A percentile compares a stretch with the other conserved stretches of the same genome.
Evolutionary conservation across 495 filamentous ascomycete species (phyloP).

Genomic region (Sphaerosporella brunnea): DNA sequence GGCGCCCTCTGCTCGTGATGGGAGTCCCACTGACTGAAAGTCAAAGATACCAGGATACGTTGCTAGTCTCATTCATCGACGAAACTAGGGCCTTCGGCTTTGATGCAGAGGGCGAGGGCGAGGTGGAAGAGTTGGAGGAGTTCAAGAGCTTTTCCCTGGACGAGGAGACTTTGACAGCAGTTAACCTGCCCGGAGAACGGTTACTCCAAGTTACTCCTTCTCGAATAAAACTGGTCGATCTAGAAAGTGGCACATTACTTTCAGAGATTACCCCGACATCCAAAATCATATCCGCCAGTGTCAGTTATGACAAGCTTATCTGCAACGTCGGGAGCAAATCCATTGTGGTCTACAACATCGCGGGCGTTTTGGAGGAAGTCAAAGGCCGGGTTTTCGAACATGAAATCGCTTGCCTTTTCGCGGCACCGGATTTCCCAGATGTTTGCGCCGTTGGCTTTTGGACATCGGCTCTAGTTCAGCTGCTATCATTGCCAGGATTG

Average conservation of each 20-base stretch:
- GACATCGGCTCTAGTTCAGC: constrained; percentile 51
- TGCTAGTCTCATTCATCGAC: constrained; percentile 63
- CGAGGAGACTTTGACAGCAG: constrained; percentile 54
- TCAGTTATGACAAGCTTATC: constrained; percentile 48
- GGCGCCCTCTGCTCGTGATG: not conserved
- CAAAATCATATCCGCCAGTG: constrained; percentile 60
- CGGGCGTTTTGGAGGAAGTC: constrained; percentile 37
- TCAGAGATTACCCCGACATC: constrained; percentile 38
- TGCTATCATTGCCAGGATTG: constrained; percentile 48
- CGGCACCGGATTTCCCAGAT: constrained; percentile 20
- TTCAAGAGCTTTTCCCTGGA: constrained; percentile 52
- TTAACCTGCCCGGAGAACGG: constrained; percentile 41
- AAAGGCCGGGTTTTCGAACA: constrained; percentile 39
- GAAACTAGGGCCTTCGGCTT: constrained; percentile 77
- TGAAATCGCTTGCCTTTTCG: constrained; percentile 69
- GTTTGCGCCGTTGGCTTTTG: constrained; percentile 73
- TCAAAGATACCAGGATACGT: constrained; percentile 41
- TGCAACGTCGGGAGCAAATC: constrained; percentile 53
- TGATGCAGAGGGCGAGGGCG: constrained; percentile 53
- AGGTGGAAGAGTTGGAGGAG: constrained; percentile 65
- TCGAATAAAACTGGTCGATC: constrained; percentile 43
- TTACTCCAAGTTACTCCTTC: constrained; percentile 64
- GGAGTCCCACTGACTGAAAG: constrained; percentile 24
- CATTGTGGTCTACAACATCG: constrained; percentile 48
- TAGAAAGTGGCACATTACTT: constrained; percentile 48